Base-by-base conservation (phyloP, 2,329 filamentous ascomycete species). In the Scedosporium boydii region DNA sequence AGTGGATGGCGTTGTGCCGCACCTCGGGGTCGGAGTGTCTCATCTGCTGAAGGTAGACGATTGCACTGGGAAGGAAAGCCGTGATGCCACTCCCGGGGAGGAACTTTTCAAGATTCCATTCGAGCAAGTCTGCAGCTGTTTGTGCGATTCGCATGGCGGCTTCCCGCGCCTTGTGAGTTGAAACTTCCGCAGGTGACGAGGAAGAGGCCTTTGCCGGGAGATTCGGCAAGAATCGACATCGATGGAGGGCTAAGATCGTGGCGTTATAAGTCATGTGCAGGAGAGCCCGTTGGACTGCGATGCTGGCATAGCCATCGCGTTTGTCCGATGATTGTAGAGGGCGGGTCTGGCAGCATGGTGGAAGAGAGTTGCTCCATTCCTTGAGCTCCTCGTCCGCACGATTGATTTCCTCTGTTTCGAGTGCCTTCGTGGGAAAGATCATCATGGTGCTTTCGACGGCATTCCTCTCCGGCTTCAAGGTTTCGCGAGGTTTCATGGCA, bases 401-500 rank as follows among this genome's bases (percentile, higher is more conserved):
- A 64, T 82, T 80, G 34, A 90, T 86, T 67, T 89, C 85, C 65
- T 83, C 82, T 0, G 82, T 82, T 67, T 87, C 84, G 0, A 83
- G 82, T 2, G 81, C 76, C 67, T 85, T 86, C 70, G 86, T 87
- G 2, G 85, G 84, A 1, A 87, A 78, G 41, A 88, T 72, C 79
- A 87, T 85, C 81, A 87, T 86, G 0, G 85, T 87, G 1, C 75
- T 76, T 62, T 69, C 76, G 10, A 38, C 34, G 4, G 51, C 51
- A 5, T 1, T 55, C 12, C 51, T 23, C 51, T 91, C 89, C 53
- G 90, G 86, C 65, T 88, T 90, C 65, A 89, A 85, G 70, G 90
- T 90, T 68, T 93, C 88, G 68, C 91, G 88, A 70, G 92, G 90
- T 42, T 96, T 78, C 4, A 96, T 91, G 27, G 85, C 87, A 68